Conservation (phyloP, 306 rosid genomes). For the Begonia peltatifolia region DNA sequence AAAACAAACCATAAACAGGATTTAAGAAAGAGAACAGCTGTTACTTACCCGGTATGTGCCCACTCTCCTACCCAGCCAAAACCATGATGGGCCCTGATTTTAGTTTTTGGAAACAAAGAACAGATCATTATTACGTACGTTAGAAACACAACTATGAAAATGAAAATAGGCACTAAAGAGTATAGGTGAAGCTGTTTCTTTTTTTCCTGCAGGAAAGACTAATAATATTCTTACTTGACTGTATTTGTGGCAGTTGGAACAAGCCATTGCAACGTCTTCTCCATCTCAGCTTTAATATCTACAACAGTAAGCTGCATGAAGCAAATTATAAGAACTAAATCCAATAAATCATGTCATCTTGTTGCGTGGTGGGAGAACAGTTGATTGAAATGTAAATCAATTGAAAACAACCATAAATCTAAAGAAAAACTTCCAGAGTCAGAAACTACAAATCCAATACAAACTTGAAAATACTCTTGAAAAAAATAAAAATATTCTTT, state of each 20-base stretch:
- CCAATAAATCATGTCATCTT: too few species aligned
- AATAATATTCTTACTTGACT: conserved; percentile 50
- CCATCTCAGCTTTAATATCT: conserved; percentile 75
- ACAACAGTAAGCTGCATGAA: conserved; percentile 33
- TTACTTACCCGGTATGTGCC: conserved; percentile 72
- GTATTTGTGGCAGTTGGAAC: conserved; percentile 79
- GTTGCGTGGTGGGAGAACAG: too few species aligned
- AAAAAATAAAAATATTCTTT: too few species aligned
- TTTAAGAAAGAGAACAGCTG: neutral
- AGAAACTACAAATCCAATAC: too few species aligned
- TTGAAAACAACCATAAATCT: too few species aligned
- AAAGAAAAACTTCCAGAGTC: too few species aligned
- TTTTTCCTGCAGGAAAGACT: conserved; percentile 1
- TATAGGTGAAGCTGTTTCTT: conserved; percentile 1
- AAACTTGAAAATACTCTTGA: too few species aligned
- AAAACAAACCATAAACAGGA: too few species aligned
- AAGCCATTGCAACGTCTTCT: conserved; percentile 70
- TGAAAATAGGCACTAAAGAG: too few species aligned
- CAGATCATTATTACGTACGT: conserved; percentile 11
- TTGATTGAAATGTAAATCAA: too few species aligned
- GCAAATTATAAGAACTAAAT: too few species aligned
- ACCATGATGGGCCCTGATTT: conserved; percentile 76
- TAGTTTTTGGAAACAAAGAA: conserved; percentile 19
- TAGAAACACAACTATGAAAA: too few species aligned
- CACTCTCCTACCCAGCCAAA: conserved; percentile 97